Percentiles rank a stretch among this genome's conserved stretches.
Evolutionary conservation across 2,329 filamentous ascomycete genomes (phyloP).

Genomic region (Fusarium piperis): DNA sequence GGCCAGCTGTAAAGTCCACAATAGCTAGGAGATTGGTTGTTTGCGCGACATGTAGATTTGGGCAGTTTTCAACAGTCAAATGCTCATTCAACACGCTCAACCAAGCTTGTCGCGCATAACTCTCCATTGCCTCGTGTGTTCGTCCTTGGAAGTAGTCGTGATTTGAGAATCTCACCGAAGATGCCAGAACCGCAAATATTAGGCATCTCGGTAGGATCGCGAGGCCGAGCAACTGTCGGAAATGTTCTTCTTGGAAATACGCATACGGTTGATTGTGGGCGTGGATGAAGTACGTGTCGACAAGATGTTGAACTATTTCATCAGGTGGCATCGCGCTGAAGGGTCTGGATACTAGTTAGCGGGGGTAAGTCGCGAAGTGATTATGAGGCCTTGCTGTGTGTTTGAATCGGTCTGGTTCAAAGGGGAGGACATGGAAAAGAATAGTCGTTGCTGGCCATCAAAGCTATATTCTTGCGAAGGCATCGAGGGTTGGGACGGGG

Average conservation of each 20-base stretch:
- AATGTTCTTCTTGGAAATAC: neutral
- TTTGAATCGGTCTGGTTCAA: neutral
- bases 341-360: neutral
- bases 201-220: neutral
- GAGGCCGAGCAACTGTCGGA: neutral
- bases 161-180: conserved; percentile 2
- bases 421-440: neutral
- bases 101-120: neutral
- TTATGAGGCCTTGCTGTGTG: neutral
- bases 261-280: conserved; percentile 2
- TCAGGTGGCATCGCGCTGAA: neutral
- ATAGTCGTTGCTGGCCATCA: neutral
- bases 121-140: neutral
- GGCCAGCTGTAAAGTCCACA: neutral
- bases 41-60: neutral
- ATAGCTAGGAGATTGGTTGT: neutral
- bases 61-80: neutral
- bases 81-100: neutral
- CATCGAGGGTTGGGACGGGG: neutral
- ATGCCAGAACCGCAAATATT: neutral
- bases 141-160: neutral
- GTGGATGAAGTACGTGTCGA: conserved; percentile 1
- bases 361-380: neutral
- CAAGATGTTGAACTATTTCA: neutral
- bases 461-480: neutral